Conservation (phyloP, 2,329 filamentous ascomycete species). For the Neurospora sp. region DNA sequence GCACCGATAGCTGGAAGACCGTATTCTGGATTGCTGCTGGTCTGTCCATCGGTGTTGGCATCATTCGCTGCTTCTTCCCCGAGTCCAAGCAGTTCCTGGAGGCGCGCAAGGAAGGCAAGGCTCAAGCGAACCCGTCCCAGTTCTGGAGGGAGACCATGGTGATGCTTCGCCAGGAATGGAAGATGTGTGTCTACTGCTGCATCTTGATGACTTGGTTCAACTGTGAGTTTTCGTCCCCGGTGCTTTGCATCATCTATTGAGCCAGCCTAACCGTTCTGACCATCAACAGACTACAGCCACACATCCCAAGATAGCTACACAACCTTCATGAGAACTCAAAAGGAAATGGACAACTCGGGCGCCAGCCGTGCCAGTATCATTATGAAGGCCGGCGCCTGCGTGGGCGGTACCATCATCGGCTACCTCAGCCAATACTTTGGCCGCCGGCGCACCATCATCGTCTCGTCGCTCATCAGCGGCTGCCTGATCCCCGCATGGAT, state of each 20-base stretch:
- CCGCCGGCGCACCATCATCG: constrained; percentile 54
- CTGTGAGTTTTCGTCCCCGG: constrained; percentile 15
- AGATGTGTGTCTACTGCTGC: constrained; percentile 66
- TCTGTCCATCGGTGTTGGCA: constrained; percentile 56
- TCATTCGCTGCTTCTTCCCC: constrained; percentile 58
- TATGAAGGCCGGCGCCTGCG: constrained; percentile 69
- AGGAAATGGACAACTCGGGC: constrained; percentile 52
- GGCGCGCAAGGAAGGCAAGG: constrained; percentile 50
- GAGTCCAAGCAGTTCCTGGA: constrained; percentile 69
- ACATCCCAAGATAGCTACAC: constrained; percentile 75
- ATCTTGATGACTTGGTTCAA: constrained; percentile 63
- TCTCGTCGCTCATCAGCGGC: constrained; percentile 50
- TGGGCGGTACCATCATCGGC: constrained; percentile 63
- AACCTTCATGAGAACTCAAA: constrained; percentile 66
- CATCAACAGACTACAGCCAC: constrained; percentile 56
- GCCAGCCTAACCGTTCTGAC: constrained; percentile 31
- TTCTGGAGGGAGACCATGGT: constrained; percentile 62
- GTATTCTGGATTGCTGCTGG: constrained; percentile 65
- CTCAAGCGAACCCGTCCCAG: constrained; percentile 31
- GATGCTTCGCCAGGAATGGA: constrained; percentile 64
- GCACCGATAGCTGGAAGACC: constrained; percentile 57
- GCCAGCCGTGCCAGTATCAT: constrained; percentile 69
- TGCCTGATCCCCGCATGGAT: constrained; percentile 62
- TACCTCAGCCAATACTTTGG: constrained; percentile 68
- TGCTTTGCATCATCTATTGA: not conserved